A percentile compares a stretch with the other conserved stretches of the same genome.
These are phyloP conservation scores for Euryodendron excelsum DNA, from an alignment of 148 eudicot species.

Conservation along the genomic window DNA sequence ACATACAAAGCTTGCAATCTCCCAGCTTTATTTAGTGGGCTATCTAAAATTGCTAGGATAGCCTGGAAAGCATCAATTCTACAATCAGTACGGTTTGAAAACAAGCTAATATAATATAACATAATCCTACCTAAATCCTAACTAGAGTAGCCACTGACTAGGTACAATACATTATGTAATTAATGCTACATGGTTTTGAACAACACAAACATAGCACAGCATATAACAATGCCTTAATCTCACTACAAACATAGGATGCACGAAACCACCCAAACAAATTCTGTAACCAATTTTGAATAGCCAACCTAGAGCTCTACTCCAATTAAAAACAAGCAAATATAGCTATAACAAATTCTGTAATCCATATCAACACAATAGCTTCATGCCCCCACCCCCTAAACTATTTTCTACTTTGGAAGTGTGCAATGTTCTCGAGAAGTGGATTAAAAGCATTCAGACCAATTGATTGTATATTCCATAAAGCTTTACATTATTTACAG, in stretches of 20 bases:
- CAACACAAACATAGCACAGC: too few relatives aligned
- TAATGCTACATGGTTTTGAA: too few relatives aligned
- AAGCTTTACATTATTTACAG: too few relatives aligned
- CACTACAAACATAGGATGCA: background rate
- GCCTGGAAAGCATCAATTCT: conserved; percentile 50
- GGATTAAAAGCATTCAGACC: background rate
- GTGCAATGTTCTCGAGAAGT: background rate
- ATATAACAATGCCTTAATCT: too few relatives aligned
- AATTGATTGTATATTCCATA: too few relatives aligned
- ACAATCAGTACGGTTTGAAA: background rate
- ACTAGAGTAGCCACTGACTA: background rate
- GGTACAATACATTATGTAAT: too few relatives aligned
- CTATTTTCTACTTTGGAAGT: background rate
- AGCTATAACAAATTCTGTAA: background rate
- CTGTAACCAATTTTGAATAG: background rate
- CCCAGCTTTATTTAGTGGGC: conserved; percentile 86
- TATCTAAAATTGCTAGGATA: conserved; percentile 78
- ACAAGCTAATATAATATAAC: conserved; percentile 4
- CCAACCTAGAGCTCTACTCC: background rate
- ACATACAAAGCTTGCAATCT: conserved; percentile 80
- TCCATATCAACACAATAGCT: background rate
- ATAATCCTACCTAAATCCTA: background rate
- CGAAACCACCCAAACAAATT: background rate
- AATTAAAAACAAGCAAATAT: background rate
- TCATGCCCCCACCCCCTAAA: background rate